Evolutionary conservation across 129 eudicot genomes (phyloP).

Genomic region (Sambucus nigra): DNA sequence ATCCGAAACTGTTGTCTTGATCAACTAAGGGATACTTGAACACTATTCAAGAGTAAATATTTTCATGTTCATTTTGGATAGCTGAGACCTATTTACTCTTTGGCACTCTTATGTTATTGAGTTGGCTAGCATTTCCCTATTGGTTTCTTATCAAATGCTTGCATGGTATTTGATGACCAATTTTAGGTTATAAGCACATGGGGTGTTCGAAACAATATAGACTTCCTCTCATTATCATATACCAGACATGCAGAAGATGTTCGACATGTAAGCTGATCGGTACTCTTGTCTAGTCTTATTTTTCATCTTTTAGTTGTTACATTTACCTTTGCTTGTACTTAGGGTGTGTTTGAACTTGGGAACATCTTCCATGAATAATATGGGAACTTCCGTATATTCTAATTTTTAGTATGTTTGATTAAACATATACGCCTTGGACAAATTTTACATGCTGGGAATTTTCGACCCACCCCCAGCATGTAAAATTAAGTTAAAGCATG

Average conservation of each 20-base stretch:
- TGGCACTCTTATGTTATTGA: background rate
- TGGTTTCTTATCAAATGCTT: constrained; percentile 8
- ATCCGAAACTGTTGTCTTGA: background rate
- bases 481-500: too few species aligned
- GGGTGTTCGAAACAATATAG: constrained; percentile 77
- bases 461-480: too few species aligned
- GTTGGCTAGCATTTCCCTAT: background rate
- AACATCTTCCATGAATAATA: too few species aligned
- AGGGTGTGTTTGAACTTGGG: too few species aligned
- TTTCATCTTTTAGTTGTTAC: constrained; percentile 1
- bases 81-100: too few species aligned
- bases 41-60: background rate
- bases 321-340: too few species aligned
- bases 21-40: constrained; percentile 2
- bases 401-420: too few species aligned
- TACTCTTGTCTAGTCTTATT: background rate
- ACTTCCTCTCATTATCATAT: constrained; percentile 79
- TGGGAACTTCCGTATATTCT: too few species aligned
- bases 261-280: constrained; percentile 39
- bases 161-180: constrained; percentile 7
- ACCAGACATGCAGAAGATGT: constrained; percentile 76
- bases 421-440: too few species aligned
- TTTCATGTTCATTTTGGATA: too few species aligned
- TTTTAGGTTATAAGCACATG: constrained; percentile 75
- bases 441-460: too few species aligned